Conservation (phyloP, 805 yeast species). For the Suhomyces faveliae region DNA sequence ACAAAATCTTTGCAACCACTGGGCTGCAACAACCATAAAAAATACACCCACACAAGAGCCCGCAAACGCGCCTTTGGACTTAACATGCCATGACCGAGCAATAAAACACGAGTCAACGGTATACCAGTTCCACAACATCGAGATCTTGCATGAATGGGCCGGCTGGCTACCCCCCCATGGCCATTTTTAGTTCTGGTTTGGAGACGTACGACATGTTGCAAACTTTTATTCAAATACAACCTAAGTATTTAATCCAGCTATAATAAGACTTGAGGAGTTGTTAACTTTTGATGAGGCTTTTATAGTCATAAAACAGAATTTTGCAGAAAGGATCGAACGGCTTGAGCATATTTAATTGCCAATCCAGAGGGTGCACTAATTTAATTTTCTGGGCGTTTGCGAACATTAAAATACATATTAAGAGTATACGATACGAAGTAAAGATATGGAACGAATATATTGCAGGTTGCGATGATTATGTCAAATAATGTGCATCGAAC, state of each 20-base stretch:
- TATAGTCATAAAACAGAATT: not conserved
- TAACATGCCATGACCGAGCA: slow-evolving; percentile 62
- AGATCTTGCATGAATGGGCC: slow-evolving; percentile 28
- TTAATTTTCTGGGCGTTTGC: not conserved
- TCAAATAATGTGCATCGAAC: too few species aligned
- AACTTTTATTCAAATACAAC: not conserved
- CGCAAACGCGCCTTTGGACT: slow-evolving; percentile 59
- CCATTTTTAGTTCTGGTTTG: slow-evolving; percentile 6
- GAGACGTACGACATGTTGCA: slow-evolving; percentile 1
- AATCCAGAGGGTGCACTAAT: not conserved
- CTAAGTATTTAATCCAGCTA: too few species aligned
- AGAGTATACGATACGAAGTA: not conserved
- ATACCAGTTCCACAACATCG: slow-evolving; percentile 76
- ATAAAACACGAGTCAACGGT: slow-evolving; percentile 66
- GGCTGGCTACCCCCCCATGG: slow-evolving; percentile 10
- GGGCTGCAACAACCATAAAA: slow-evolving; percentile 53
- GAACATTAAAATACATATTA: not conserved
- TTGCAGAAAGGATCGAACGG: not conserved
- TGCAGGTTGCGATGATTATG: too few species aligned
- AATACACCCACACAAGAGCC: slow-evolving; percentile 75
- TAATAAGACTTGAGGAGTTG: too few species aligned
- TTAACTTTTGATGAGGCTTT: too few species aligned
- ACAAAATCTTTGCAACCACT: slow-evolving; percentile 54
- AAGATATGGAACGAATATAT: too few species aligned
- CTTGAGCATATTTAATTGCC: not conserved